Percentiles rank a stretch among this genome's conserved stretches.
These are phyloP conservation scores for Schwanniomyces vanrijiae DNA, from an alignment of 805 yeast genomes.

Conservation along the genomic window DNA sequence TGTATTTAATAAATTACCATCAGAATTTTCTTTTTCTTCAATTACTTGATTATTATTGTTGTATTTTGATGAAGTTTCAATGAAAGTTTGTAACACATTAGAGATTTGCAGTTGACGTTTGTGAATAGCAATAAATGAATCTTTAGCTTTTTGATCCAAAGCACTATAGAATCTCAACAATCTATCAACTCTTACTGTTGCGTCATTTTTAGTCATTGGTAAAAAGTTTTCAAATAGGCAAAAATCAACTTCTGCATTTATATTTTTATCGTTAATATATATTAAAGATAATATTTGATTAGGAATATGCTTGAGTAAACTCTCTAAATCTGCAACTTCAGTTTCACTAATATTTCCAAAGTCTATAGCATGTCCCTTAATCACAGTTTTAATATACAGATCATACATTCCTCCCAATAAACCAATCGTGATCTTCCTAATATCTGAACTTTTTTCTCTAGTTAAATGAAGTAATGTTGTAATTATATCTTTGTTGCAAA, in stretches of 20 bases:
- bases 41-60: background rate
- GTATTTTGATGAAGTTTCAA: slow-evolving; percentile 40
- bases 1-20: slow-evolving; percentile 10
- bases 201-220: slow-evolving; percentile 49
- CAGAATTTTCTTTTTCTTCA: slow-evolving; percentile 18
- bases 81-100: slow-evolving; percentile 47
- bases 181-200: slow-evolving; percentile 50
- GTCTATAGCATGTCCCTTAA: slow-evolving; percentile 19
- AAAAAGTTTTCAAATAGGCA: slow-evolving; percentile 59
- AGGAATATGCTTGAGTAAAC: slow-evolving; percentile 53
- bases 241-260: slow-evolving; percentile 65
- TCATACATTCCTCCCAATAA: slow-evolving; percentile 58
- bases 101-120: slow-evolving; percentile 66
- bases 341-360: slow-evolving; percentile 26
- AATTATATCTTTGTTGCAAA: slow-evolving; percentile 50
- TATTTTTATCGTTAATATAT: slow-evolving; percentile 69
- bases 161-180: slow-evolving; percentile 47
- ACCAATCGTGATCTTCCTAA: slow-evolving; percentile 59
- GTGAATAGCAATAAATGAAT: slow-evolving; percentile 67
- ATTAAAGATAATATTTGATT: slow-evolving; percentile 61
- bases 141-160: slow-evolving; percentile 57
- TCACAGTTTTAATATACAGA: slow-evolving; percentile 29
- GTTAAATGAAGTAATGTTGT: slow-evolving; percentile 59
- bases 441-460: slow-evolving; percentile 68
- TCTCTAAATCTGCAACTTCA: slow-evolving; percentile 26